These are phyloP conservation scores for Colletotrichum orchidophilum DNA, from an alignment of 2,329 filamentous ascomycete species.

Conservation along the genomic window DNA sequence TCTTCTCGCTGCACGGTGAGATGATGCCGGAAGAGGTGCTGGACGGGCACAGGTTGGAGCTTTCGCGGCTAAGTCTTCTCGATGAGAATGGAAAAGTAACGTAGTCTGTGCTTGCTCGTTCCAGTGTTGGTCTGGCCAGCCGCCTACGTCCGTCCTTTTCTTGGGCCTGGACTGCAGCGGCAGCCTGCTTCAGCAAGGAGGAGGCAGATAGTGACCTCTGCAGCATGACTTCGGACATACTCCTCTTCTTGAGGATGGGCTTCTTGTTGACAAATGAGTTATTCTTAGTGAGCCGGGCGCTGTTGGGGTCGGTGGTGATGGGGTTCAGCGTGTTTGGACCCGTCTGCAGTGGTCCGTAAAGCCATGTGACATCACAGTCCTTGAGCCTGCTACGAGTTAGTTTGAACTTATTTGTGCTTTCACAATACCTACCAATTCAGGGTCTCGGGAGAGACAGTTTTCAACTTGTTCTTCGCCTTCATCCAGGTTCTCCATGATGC, in stretches of 20 bases:
- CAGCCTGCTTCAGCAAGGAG: slow-evolving; percentile 88
- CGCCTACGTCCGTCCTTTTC: slow-evolving; percentile 64
- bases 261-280: slow-evolving; percentile 80
- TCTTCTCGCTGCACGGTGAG: slow-evolving; percentile 73
- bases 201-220: slow-evolving; percentile 89
- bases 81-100: slow-evolving; percentile 71
- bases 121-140: slow-evolving; percentile 63
- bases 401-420: background rate
- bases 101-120: slow-evolving; percentile 75
- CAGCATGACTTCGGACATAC: slow-evolving; percentile 94
- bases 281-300: slow-evolving; percentile 59
- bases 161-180: slow-evolving; percentile 86
- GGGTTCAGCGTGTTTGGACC: slow-evolving; percentile 66
- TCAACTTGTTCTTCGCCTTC: slow-evolving; percentile 87
- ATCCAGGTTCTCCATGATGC: slow-evolving; percentile 98
- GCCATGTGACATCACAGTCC: slow-evolving; percentile 96
- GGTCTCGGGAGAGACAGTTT: slow-evolving; percentile 88
- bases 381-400: slow-evolving; percentile 76
- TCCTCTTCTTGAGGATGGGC: slow-evolving; percentile 95
- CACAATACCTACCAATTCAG: slow-evolving; percentile 81
- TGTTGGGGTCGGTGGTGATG: slow-evolving; percentile 49
- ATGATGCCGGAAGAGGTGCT: slow-evolving; percentile 75
- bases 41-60: slow-evolving; percentile 72
- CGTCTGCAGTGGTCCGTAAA: slow-evolving; percentile 91
- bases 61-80: slow-evolving; percentile 68